Evolutionary conservation across 768 basidiomycete species (phyloP).

Genomic region (Amanita pseudoporphyria): DNA sequence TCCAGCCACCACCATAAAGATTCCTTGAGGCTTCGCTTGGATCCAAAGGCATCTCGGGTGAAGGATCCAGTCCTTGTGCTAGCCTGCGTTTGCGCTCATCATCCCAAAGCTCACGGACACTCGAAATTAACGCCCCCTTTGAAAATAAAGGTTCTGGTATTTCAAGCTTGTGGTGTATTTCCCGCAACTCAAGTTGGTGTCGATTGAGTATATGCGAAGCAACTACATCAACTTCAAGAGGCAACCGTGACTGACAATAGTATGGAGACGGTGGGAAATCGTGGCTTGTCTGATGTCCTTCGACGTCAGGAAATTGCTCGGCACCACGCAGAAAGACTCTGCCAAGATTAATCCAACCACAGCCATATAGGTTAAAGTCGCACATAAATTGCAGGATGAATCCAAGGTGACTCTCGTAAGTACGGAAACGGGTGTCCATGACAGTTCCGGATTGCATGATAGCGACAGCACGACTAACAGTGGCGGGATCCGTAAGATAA

Average conservation of each 20-base stretch:
- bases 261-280: constrained; percentile 35
- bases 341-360: constrained; percentile 76
- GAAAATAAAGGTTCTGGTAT: constrained; percentile 47
- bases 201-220: constrained; percentile 85
- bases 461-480: constrained; percentile 59
- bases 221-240: constrained; percentile 77
- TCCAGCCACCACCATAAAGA: constrained; percentile 54
- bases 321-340: constrained; percentile 52
- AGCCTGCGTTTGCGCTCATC: constrained; percentile 78
- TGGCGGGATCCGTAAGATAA: constrained; percentile 57
- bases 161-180: constrained; percentile 54
- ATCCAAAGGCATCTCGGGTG: constrained; percentile 65
- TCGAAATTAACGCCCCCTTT: constrained; percentile 69
- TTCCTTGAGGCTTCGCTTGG: constrained; percentile 54
- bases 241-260: constrained; percentile 53
- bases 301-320: constrained; percentile 19
- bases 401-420: constrained; percentile 87
- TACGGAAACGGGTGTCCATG: constrained; percentile 66
- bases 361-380: constrained; percentile 92
- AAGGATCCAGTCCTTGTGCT: constrained; percentile 57
- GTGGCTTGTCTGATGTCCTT: constrained; percentile 17
- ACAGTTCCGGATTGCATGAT: constrained; percentile 78
- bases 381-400: constrained; percentile 88
- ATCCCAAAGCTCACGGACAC: constrained; percentile 93
- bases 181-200: constrained; percentile 49